Evolutionary conservation across 2,329 filamentous ascomycete genomes (phyloP).

Genomic region (Lachnellula suecica): DNA sequence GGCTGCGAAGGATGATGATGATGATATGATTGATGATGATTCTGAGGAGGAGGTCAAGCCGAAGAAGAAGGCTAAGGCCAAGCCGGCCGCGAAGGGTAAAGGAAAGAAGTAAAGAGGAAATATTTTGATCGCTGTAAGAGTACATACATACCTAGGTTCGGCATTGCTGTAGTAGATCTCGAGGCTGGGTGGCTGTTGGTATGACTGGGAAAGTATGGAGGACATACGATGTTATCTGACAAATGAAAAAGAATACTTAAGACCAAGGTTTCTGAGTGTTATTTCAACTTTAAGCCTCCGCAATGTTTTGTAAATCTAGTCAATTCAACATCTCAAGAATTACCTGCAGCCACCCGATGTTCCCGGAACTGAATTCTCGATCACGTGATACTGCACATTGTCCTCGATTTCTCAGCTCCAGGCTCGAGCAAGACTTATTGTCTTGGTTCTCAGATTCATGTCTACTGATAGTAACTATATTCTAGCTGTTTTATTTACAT

Average conservation of each 20-base stretch:
- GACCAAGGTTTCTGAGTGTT: no score
- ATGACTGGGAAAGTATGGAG: neutral
- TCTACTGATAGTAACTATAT: no score
- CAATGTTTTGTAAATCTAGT: no score
- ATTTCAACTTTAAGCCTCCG: no score
- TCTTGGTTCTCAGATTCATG: no score
- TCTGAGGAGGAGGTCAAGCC: slow-evolving; percentile 23
- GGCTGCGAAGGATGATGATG: slow-evolving; percentile 21
- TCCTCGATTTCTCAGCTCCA: no score
- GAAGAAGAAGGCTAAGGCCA: slow-evolving; percentile 28
- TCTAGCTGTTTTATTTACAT: no score
- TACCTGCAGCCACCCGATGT: no score
- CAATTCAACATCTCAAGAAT: no score
- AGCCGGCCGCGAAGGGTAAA: slow-evolving; percentile 24
- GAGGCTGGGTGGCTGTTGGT: neutral
- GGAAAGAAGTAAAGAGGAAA: slow-evolving; percentile 23
- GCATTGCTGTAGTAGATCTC: neutral
- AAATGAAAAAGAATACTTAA: neutral
- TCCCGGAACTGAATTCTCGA: no score
- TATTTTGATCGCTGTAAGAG: neutral
- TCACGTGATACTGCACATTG: no score
- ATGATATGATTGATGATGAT: slow-evolving; percentile 25
- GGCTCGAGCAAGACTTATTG: no score
- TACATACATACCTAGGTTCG: neutral
- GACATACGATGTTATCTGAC: neutral